Evolutionary conservation across 768 basidiomycete species (phyloP), one percentile per base, ranked within the genome.

Genomic region (Tulasnella sp.): DNA sequence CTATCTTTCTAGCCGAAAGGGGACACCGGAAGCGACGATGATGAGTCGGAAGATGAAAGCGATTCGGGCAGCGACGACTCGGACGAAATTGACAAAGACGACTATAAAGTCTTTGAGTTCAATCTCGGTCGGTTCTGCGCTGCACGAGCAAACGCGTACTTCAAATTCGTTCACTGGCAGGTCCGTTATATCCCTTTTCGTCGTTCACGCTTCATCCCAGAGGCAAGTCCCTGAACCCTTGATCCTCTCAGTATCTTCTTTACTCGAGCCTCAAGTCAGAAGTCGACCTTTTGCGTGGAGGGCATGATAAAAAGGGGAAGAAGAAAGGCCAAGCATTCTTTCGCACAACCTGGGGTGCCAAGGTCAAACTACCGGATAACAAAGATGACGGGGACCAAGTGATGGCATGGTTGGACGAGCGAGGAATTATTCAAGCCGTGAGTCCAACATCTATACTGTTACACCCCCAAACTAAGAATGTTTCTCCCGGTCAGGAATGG

Each of bases 91-190:
- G 62, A 68, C 31, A 68, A 68, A 36, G 81, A 82, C 16, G 73
- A 78, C 42, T 79, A 42, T n/a, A 71, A 76, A 14, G 83, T 76
- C 82, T 83, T 75, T 77, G 88, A 89, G 81, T 91, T 92, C 82
- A 85, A 91, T 82, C 87, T 95, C 5, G 94, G 94, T n/a, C 89
- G 92, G 44, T 95, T 94, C 83, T 96, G 94, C 83, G 94, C 92
- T 3, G 86, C 86, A 73, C 88, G 94, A 75, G 91, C 91, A 3
- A 85, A 84, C 75, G 89, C 91, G 24, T 96, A 89, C 82, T 94
- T 95, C 83, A 85, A 88, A 76, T 91, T 95, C 82, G 89, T 88
- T 27, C 94, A 96, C 82, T 96, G 94, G 94, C 94, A 94, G 90
- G 94, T 94, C 80, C 79, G 88, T n/a, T 85, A 31, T 52, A 46